These are phyloP conservation scores for Grosmannia clavigera DNA, from an alignment of 2,329 filamentous ascomycete species.

Conservation along the genomic window DNA sequence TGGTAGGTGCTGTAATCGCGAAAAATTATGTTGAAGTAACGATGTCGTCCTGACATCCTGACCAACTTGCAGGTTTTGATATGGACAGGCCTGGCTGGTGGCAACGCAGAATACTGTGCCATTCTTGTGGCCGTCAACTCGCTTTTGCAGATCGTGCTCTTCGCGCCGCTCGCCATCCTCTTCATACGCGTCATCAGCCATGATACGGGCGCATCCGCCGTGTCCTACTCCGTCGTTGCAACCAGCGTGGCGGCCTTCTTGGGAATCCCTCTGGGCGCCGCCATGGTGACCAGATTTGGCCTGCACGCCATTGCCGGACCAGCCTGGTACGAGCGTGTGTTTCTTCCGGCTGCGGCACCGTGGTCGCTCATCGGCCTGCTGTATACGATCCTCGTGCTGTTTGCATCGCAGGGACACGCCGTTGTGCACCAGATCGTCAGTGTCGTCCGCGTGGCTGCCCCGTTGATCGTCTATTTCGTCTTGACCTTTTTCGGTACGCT, in stretches of 20 bases:
- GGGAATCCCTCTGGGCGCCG: slow-evolving; percentile 70
- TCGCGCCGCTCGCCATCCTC: slow-evolving; percentile 54
- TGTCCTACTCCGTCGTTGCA: slow-evolving; percentile 57
- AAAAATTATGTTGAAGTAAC: too few relatives aligned
- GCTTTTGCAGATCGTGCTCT: slow-evolving; percentile 60
- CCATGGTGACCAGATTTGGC: slow-evolving; percentile 59
- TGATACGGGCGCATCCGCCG: slow-evolving; percentile 18
- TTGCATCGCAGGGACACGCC: slow-evolving; percentile 65
- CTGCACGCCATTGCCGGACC: slow-evolving; percentile 43
- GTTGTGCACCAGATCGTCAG: slow-evolving; percentile 76
- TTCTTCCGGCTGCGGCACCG: slow-evolving; percentile 58
- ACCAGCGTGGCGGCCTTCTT: slow-evolving; percentile 75
- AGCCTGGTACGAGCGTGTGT: slow-evolving; percentile 53
- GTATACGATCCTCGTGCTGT: slow-evolving; percentile 78
- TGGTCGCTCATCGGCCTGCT: slow-evolving; percentile 72
- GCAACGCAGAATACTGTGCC: slow-evolving; percentile 72
- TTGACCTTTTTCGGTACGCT: slow-evolving; percentile 63
- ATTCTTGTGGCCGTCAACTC: slow-evolving; percentile 68
- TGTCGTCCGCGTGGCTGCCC: slow-evolving; percentile 69
- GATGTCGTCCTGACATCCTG: neutral
- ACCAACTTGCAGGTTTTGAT: slow-evolving; percentile 35
- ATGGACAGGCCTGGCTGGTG: slow-evolving; percentile 59
- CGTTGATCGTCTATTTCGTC: slow-evolving; percentile 69
- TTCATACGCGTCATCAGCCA: slow-evolving; percentile 59
- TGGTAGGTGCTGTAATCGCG: slow-evolving; percentile 38